Conservation (phyloP, 1,139 yeast genomes). For the Candida pseudoviswanathii region DNA sequence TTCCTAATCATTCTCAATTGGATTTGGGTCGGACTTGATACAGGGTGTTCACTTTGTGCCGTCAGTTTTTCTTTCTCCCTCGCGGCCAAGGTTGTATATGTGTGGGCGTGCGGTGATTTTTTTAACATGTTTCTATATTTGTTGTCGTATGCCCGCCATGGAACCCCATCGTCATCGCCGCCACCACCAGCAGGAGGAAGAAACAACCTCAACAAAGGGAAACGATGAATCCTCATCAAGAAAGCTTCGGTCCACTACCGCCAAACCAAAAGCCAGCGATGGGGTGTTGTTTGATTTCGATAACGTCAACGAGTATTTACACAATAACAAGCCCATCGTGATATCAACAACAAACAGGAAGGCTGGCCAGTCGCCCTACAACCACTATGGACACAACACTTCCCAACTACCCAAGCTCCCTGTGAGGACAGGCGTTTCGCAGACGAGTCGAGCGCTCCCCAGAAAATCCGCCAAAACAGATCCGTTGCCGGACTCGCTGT, state of each 20-base stretch:
- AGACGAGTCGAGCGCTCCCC: constrained; percentile 20
- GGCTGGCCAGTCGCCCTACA: background rate
- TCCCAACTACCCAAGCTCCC: constrained; percentile 12
- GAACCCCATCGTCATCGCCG: background rate
- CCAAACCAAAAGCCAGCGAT: constrained; percentile 29
- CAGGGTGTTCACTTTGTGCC: background rate
- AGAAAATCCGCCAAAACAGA: constrained; percentile 32
- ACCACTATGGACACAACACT: constrained; percentile 12
- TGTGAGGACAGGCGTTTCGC: constrained; percentile 3
- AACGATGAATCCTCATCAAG: background rate
- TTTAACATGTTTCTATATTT: background rate
- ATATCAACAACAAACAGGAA: constrained; percentile 12
- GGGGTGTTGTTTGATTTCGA: constrained; percentile 34
- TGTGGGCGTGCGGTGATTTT: background rate
- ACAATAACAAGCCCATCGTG: constrained; percentile 23
- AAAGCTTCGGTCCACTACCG: constrained; percentile 37
- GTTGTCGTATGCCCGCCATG: background rate
- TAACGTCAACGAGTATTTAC: constrained; percentile 28
- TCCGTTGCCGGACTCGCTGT: constrained; percentile 48
- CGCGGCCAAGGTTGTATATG: background rate
- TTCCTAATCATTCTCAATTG: background rate
- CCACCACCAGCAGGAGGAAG: background rate
- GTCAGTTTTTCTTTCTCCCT: background rate
- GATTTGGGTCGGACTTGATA: background rate
- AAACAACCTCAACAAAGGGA: background rate